Base-by-base conservation (phyloP, 78 protist genomes). In the Salpingoeca rosetta region DNA sequence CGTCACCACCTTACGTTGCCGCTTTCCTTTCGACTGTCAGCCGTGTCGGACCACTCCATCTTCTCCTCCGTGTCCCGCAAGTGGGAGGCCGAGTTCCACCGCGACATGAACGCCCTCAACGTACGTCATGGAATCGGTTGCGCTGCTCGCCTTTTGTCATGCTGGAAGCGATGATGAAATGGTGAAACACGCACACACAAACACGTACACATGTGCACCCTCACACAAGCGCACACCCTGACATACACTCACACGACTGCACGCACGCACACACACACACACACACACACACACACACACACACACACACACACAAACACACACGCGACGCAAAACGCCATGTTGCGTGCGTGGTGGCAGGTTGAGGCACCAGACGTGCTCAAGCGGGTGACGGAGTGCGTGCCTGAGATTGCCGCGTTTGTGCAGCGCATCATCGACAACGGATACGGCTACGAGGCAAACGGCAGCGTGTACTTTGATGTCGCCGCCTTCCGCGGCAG, bases 341-440 rank as follows among this genome's bases (percentile, higher is more conserved):
- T 73, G 1, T 81, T 0, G 0, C 35, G 25, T 77, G 36, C n/a
- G 26, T 27, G 36, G 25, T 24, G 57, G 25, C 41, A 84, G 78
- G 94, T 96, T 31, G 83, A 84, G 37, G 92, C 84, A 43, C 98
- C 99, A 28, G 95, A 92, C 79, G 92, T 80, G 22, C 65, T 97
- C 40, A 95, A 99, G 7, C 89, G 99, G 35, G 99, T 98, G 26
- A 95, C 97, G 44, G 99, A 98, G 57, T 97, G 95, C 86, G 94
- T 98, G 17, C 97, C 94, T 27, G 90, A 96, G 88, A 94, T 98
- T 82, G 73, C 94, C 38, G 83, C 78, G 12, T 97, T 80, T 91
- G 94, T 98, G 78, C 57, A 90, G 83, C 84, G 87, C 89, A 93
- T 94, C 44, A 84, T 94, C 45, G 92, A 25, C 37, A 93, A 94